phyloP scores from a whole-genome alignment of 257 asterid genomes.

The Pogostemon cablin region DNA sequence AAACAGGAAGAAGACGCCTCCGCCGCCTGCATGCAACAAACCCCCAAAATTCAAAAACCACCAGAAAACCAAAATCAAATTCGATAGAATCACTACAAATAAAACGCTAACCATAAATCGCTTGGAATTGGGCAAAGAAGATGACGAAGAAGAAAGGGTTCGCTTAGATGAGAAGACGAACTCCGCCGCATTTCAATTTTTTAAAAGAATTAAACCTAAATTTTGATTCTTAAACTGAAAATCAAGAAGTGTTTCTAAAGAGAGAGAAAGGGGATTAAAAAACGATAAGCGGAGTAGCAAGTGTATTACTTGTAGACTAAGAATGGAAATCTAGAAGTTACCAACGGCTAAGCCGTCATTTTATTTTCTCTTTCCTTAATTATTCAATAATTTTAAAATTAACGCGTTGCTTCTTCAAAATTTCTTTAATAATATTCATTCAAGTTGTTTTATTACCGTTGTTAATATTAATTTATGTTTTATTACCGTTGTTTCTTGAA shows the following conservation, averaged over 20 bases:
- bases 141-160: conserved; percentile 65
- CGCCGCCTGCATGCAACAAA: conserved; percentile 61
- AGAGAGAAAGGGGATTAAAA: conserved; percentile 1
- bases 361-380: too few relatives aligned
- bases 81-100: conserved; percentile 1
- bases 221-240: conserved; percentile 32
- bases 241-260: conserved; percentile 24
- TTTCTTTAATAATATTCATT: too few relatives aligned
- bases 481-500: too few relatives aligned
- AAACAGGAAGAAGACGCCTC: conserved; percentile 76
- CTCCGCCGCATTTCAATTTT: conserved; percentile 76
- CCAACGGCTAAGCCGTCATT: too few relatives aligned
- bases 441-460: too few relatives aligned
- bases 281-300: background rate
- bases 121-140: conserved; percentile 68
- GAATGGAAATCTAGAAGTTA: too few relatives aligned
- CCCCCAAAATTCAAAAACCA: conserved; percentile 31
- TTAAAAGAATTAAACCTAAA: conserved; percentile 17
- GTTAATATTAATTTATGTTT: too few relatives aligned
- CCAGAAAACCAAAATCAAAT: background rate
- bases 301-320: too few relatives aligned
- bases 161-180: conserved; percentile 80
- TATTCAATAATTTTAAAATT: too few relatives aligned
- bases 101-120: conserved; percentile 85
- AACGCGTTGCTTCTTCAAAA: too few relatives aligned